phyloP scores from a whole-genome alignment of 2,329 filamentous ascomycete genomes.

The Mycosphaerelloides madeirae region DNA sequence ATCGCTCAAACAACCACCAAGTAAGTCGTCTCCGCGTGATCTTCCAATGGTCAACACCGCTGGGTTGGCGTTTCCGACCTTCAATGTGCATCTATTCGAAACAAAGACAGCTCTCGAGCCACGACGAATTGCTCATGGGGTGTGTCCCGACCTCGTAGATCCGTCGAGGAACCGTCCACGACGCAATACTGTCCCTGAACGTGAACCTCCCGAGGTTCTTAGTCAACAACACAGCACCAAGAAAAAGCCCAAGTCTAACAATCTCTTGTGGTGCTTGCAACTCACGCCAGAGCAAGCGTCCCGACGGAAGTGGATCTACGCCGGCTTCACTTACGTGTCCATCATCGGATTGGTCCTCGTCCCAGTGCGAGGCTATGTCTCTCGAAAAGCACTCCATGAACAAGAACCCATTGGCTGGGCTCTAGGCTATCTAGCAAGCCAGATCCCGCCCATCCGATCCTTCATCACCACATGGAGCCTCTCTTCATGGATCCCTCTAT shows the following conservation, averaged over 20 bases:
- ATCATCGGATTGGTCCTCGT: constrained; percentile 63
- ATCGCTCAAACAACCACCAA: constrained; percentile 20
- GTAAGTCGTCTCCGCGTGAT: constrained; percentile 7
- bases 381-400: constrained; percentile 60
- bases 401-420: constrained; percentile 90
- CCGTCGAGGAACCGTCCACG: constrained; percentile 9
- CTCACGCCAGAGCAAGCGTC: constrained; percentile 75
- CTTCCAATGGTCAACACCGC: constrained; percentile 19
- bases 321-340: constrained; percentile 67
- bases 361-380: constrained; percentile 67
- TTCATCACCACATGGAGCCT: constrained; percentile 65
- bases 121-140: constrained; percentile 4
- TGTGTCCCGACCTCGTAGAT: constrained; percentile 6
- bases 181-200: constrained; percentile 24
- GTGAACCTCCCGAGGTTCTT: constrained; percentile 8
- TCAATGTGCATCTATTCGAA: constrained; percentile 13
- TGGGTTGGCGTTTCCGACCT: constrained; percentile 13
- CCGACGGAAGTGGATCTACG: constrained; percentile 77
- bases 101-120: constrained; percentile 24
- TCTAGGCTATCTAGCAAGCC: constrained; percentile 80
- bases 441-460: constrained; percentile 66
- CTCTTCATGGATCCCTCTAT: constrained; percentile 71
- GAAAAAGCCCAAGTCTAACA: constrained; percentile 55
- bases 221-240: constrained; percentile 1
- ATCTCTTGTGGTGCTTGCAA: constrained; percentile 68